A percentile compares a stretch with the other conserved stretches of the same genome.
phyloP scores from a whole-genome alignment of 2,329 filamentous ascomycete species.

The Fusarium sp. region DNA sequence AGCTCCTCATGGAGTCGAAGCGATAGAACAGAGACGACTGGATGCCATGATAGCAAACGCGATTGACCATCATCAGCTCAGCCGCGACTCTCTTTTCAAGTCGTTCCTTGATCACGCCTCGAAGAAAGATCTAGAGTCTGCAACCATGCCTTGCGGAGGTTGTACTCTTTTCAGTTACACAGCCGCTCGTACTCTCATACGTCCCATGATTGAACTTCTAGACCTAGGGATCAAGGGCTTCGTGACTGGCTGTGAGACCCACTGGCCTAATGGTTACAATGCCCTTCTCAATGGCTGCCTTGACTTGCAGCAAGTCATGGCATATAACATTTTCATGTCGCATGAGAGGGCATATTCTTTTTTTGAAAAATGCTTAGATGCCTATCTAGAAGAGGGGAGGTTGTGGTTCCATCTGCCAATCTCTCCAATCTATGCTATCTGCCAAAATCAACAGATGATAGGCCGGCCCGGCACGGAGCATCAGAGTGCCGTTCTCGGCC shows the following conservation, averaged over 20 bases:
- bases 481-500: slow-evolving; percentile 22
- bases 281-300: slow-evolving; percentile 37
- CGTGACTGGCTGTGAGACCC: slow-evolving; percentile 34
- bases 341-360: slow-evolving; percentile 23
- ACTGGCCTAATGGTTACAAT: slow-evolving; percentile 47
- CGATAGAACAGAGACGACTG: slow-evolving; percentile 16
- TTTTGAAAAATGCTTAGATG: slow-evolving; percentile 40
- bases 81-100: slow-evolving; percentile 15
- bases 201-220: slow-evolving; percentile 41
- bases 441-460: slow-evolving; percentile 13
- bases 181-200: background rate
- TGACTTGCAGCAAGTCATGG: slow-evolving; percentile 27
- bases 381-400: slow-evolving; percentile 36
- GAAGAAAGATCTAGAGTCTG: slow-evolving; percentile 30
- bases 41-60: slow-evolving; percentile 37
- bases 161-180: slow-evolving; percentile 48
- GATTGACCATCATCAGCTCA: slow-evolving; percentile 23
- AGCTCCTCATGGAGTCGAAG: background rate
- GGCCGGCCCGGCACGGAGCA: background rate
- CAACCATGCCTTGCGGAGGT: slow-evolving; percentile 43
- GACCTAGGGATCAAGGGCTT: slow-evolving; percentile 41
- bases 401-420: slow-evolving; percentile 40
- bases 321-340: slow-evolving; percentile 27
- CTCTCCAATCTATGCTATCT: slow-evolving; percentile 39
- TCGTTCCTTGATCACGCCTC: slow-evolving; percentile 36